Percentiles rank a stretch among this genome's conserved stretches.
phyloP scores from a whole-genome alignment of 2,329 filamentous ascomycete genomes.

The Neofusicoccum umdonicola region DNA sequence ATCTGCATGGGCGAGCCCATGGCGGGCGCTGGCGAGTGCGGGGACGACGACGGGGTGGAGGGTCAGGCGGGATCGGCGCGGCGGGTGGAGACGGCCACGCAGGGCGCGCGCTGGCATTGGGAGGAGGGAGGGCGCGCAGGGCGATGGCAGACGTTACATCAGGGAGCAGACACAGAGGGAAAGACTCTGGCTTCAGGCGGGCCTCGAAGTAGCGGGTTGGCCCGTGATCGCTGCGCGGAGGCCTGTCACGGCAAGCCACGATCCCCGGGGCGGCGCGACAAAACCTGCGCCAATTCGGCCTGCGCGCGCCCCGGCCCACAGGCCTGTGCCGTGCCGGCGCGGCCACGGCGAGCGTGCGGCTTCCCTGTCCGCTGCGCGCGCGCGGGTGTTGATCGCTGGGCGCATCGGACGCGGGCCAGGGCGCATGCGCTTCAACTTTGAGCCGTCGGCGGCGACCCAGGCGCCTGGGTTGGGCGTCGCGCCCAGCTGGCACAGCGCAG shows the following conservation, averaged over 20 bases:
- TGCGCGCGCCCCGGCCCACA: neutral
- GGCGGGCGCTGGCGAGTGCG: neutral
- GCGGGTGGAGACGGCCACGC: neutral
- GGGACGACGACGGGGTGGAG: neutral
- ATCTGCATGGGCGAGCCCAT: constrained; percentile 15
- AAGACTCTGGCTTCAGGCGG: neutral
- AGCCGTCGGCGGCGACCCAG: neutral
- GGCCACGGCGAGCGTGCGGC: too few species aligned
- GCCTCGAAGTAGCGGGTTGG: neutral
- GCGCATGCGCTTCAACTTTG: constrained; percentile 2
- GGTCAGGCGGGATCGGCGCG: neutral
- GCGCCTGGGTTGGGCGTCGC: neutral
- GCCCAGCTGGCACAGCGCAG: too few species aligned
- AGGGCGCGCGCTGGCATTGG: neutral
- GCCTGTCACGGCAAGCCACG: neutral
- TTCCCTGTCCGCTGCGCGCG: too few species aligned
- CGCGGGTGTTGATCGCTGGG: too few species aligned
- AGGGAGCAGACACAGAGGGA: neutral
- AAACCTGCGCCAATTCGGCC: neutral
- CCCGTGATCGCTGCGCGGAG: neutral
- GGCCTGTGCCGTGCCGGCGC: too few species aligned
- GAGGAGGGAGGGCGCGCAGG: neutral
- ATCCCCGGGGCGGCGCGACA: neutral
- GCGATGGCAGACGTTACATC: neutral
- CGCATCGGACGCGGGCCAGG: too few species aligned